These are phyloP conservation scores for Marchantia polymorpha DNA, from an alignment of 225 moss, liverwort and hornwort genomes.

Conservation along the genomic window DNA sequence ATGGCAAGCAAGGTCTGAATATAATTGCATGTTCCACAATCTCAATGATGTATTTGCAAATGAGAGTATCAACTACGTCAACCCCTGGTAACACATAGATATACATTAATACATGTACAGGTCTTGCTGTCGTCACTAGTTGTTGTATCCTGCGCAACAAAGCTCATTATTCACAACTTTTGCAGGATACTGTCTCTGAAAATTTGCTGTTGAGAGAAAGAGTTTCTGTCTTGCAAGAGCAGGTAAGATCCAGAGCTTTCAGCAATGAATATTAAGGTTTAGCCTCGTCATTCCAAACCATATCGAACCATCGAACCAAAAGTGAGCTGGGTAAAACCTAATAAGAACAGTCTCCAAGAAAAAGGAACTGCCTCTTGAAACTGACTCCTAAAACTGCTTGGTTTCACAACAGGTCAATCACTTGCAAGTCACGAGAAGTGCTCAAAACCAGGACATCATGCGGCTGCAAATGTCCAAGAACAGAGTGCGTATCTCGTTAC, in stretches of 20 bases:
- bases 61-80: not conserved
- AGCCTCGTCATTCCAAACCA: not conserved
- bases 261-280: not conserved
- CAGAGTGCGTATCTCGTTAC: conserved; percentile 21
- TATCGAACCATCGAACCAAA: not conserved
- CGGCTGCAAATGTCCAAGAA: conserved; percentile 56
- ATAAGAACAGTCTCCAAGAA: not conserved
- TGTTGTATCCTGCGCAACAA: not conserved
- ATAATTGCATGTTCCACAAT: not conserved
- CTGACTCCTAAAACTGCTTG: not conserved
- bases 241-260: conserved; percentile 38
- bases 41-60: not conserved
- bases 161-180: not conserved
- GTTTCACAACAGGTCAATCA: conserved; percentile 56
- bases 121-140: not conserved
- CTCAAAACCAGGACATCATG: conserved; percentile 80
- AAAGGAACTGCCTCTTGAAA: not conserved
- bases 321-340: not conserved
- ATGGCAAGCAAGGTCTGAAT: conserved; percentile 64
- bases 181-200: conserved; percentile 62
- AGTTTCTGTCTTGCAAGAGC: conserved; percentile 62
- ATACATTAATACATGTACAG: too few relatives aligned
- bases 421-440: conserved; percentile 64
- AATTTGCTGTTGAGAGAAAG: conserved; percentile 62
- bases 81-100: not conserved